phyloP scores from a whole-genome alignment of 2,329 filamentous ascomycete genomes.

The Graphilbum ipis-grandicollis region DNA sequence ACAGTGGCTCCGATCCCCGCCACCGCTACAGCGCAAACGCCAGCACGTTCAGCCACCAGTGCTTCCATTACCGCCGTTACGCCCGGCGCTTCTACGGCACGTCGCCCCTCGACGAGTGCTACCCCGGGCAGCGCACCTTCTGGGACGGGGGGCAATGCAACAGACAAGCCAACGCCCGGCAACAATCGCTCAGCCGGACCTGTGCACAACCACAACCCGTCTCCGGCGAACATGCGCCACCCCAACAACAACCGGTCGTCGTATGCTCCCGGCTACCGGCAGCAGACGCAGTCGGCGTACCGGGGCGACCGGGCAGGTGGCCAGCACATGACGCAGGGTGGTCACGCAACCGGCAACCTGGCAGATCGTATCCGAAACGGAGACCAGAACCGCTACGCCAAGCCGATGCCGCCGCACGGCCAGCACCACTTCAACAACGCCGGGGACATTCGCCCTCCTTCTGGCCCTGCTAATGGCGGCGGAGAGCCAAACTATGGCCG shows the following conservation, averaged over 20 bases:
- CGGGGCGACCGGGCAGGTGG: conserved; percentile 27
- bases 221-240: conserved; percentile 23
- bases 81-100: background rate
- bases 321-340: conserved; percentile 20
- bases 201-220: conserved; percentile 11
- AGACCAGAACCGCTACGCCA: conserved; percentile 21
- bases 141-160: background rate
- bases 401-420: conserved; percentile 15
- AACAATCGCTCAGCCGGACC: conserved; percentile 4
- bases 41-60: background rate
- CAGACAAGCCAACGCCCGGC: background rate
- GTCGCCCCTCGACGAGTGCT: background rate
- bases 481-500: conserved; percentile 36
- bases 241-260: conserved; percentile 27
- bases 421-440: conserved; percentile 28
- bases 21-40: background rate
- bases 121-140: background rate
- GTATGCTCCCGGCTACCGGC: conserved; percentile 28
- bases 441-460: conserved; percentile 52
- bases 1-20: too few relatives aligned
- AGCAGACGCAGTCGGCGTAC: conserved; percentile 25
- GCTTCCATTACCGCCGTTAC: conserved; percentile 4
- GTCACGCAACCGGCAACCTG: conserved; percentile 26
- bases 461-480: conserved; percentile 46
- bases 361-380: conserved; percentile 32